These are phyloP conservation scores for Lepiota brunneoincarnata DNA, from an alignment of 768 basidiomycete genomes.

Conservation along the genomic window DNA sequence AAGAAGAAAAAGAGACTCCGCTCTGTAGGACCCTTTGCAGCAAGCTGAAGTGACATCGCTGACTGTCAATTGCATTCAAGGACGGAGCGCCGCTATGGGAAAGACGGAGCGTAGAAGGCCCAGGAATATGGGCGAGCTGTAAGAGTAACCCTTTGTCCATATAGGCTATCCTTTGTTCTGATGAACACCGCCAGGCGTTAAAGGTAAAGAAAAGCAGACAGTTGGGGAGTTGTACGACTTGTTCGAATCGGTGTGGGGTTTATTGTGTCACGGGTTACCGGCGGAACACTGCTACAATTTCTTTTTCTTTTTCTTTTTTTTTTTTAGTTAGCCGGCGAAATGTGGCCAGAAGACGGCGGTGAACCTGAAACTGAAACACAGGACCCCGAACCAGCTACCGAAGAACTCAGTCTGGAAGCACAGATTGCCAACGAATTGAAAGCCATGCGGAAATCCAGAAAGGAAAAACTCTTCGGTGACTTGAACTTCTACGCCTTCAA, in stretches of 20 bases:
- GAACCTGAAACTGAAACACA: constrained; percentile 30
- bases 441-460: constrained; percentile 63
- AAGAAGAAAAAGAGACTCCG: constrained; percentile 48
- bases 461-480: constrained; percentile 63
- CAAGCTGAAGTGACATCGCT: background rate
- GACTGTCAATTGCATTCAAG: constrained; percentile 28
- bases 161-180: background rate
- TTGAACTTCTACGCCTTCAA: constrained; percentile 6
- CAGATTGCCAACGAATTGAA: constrained; percentile 72
- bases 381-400: constrained; percentile 24
- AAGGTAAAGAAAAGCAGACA: constrained; percentile 78
- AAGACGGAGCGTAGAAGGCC: constrained; percentile 69
- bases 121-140: constrained; percentile 85
- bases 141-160: constrained; percentile 17
- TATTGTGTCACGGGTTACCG: background rate
- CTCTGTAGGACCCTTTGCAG: constrained; percentile 34
- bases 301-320: too few species aligned
- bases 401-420: constrained; percentile 57
- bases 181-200: constrained; percentile 42
- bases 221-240: constrained; percentile 77
- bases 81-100: constrained; percentile 69
- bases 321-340: constrained; percentile 59
- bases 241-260: constrained; percentile 72
- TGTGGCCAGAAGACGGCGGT: constrained; percentile 57
- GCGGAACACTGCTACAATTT: constrained; percentile 5